Evolutionary conservation across 2,329 filamentous ascomycete species (phyloP), one percentile per base, ranked within the genome.

Genomic region (Metarhizium humberi): DNA sequence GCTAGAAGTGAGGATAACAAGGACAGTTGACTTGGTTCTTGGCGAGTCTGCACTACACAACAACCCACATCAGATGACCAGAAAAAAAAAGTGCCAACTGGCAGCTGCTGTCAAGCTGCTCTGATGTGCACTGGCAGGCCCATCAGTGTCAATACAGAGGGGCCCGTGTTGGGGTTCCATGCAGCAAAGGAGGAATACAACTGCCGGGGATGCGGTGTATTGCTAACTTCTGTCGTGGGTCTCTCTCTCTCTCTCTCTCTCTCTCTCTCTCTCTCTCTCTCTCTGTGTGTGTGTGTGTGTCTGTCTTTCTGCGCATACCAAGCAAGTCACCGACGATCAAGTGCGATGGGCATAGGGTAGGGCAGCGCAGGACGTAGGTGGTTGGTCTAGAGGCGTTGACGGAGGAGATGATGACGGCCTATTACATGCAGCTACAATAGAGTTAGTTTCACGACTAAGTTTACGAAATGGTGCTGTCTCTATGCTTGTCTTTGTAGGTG

Each of bases 1-100:
- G 63, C 48, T 71, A 63, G 55, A 11, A n/a, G 13, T 13, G 6
- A 34, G n/a, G 36, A 50, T 14, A 51, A 18, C 36, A 43, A 48
- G 4, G 10, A 30, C 25, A 30, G 3, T 30, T 29, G 45, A 48
- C 45, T 30, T 14, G 13, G 45, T 16, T 48, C 45, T 30, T 10
- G 2, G 18, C 42, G n/a, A 45, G n/a, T 11, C 7, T 11, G 32
- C 32, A 11, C 32, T 11, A 34, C 32, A 11, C 6, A 34, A 34
- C 32, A 34, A 34, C 32, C 32, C 32, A 11, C 32, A 11, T 8
- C 32, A 34, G 32, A 25, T 34, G 32, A 11, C 10, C 32, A 7
- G 32, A 11, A 34, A 34, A 11, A 11, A 11, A 34, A 2, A 2
- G 10, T 11, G 10, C 6, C 32, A 34, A 11, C 32, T 1, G 32